Percentiles rank a stretch among this genome's conserved stretches.
Evolutionary conservation across 1,284 basidiomycete species (phyloP).

Genomic region (Mycena sp.): DNA sequence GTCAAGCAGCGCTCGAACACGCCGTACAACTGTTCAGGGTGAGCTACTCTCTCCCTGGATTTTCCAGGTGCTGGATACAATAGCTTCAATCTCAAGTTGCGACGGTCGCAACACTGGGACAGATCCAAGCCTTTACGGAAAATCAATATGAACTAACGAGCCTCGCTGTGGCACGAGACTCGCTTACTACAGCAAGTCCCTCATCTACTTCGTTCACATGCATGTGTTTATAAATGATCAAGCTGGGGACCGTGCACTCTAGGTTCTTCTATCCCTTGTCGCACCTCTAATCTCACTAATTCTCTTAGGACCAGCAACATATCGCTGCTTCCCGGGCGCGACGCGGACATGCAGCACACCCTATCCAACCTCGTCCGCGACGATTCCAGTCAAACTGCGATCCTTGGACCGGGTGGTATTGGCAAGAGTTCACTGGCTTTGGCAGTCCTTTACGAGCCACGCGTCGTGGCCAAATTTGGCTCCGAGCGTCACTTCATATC

Average conservation of each 20-base stretch:
- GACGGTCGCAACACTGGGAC: too few species aligned
- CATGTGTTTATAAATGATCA: too few species aligned
- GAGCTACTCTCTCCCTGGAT: too few species aligned
- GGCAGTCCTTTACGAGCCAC: background rate
- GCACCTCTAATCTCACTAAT: background rate
- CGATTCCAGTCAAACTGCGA: background rate
- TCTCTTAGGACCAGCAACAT: background rate
- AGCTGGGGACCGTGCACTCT: background rate
- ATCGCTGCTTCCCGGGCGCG: background rate
- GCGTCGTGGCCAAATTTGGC: background rate
- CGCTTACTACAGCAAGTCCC: too few species aligned
- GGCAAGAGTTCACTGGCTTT: conserved; percentile 12
- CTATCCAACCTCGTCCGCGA: background rate
- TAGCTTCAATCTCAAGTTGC: too few species aligned
- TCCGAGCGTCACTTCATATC: conserved; percentile 1
- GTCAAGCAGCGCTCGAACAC: too few species aligned
- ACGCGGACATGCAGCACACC: background rate
- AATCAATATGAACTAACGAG: too few species aligned
- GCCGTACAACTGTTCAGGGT: too few species aligned
- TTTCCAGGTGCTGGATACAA: too few species aligned
- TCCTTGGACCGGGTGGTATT: conserved; percentile 11
- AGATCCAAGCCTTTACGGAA: too few species aligned
- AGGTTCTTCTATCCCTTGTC: background rate
- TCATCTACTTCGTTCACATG: too few species aligned
- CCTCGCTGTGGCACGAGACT: too few species aligned